Evolutionary conservation across 2,329 filamentous ascomycete species (phyloP), one percentile per base, ranked within the genome.

Genomic region (Colletotrichum cuscutae): DNA sequence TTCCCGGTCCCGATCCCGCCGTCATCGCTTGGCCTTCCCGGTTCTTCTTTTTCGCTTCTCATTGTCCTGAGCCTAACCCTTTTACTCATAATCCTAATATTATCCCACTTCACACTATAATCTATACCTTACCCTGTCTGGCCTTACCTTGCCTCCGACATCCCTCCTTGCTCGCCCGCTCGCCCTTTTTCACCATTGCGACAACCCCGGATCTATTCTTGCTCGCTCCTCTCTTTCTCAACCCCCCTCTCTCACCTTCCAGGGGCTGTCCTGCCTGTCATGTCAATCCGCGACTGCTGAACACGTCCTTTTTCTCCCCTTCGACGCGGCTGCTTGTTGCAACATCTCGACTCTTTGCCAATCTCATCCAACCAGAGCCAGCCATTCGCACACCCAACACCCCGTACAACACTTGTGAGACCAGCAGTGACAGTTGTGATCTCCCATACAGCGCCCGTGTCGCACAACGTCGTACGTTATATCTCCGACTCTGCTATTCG

Each of bases 41-140:
- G 49, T 61, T 49, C 52, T 57, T 65, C 46, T 60, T 65, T 52
- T 65, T 71, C 71, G 71, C 71, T 71, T 60, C 49, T 52, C 24
- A 9, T 54, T 54, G 19, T 65, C 61, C 60, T 61, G 58, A 58
- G 58, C 66, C 52, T 61, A 59, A 49, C 60, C 60, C 65, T 54
- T 71, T 73, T 71, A 70, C 65, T 65, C 66, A 67, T 73, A 73
- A 71, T 73, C 54, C 66, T 73, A 71, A 73, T 73, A 65, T 68
- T 70, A 71, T 71, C 66, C 60, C 66, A 65, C 61, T 46, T 65
- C 61, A 24, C 62, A 73, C 66, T 65, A 71, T 73, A 73, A 62
- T 65, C 71, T 71, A 57, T 58, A 73, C 71, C 56, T 73, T 71
- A 32, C 56, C 71, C 59, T 70, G 66, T 57, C 61, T 70, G 46